Evolutionary conservation across 2,329 filamentous ascomycete species (phyloP), one percentile per base, ranked within the genome.

Genomic region (Daldinia eschscholtzii): DNA sequence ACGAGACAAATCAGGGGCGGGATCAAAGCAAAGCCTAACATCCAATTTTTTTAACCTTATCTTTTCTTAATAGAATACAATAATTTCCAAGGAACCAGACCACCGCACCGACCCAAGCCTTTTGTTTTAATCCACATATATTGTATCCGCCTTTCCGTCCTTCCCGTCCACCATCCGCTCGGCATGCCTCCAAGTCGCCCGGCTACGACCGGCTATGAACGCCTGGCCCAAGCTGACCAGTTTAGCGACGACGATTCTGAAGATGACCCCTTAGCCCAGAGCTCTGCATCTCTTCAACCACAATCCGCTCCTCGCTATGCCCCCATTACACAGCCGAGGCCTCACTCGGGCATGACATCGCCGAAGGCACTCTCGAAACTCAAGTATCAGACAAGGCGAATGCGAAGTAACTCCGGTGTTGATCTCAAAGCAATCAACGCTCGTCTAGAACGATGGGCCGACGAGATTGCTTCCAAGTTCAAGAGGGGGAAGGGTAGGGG

Each of bases 381-480:
- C 76, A 75, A 82, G 85, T 70, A 72, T 42, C 85, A 88, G 58
- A 81, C 84, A 68, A 86, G 90, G 71, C 75, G 76, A 23, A 70
- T 66, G 50, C 71, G 78, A 58, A 92, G 93, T 78, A 96, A 94
- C 75, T 93, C 93, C 20, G 95, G 94, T 2, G 95, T 99, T 18
- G 96, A 99, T 77, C 92, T 99, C 78, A 98, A 98, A 80, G 96
- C 96, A 67, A 98, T 99, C 81, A 99, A 99, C 80, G 94, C 95
- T 66, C 88, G 96, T 26, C 84, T 99, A 28, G 96, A 99, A 82
- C 88, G 93, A 78, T 99, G 96, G 96, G 96, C 96, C 15, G 96
- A 98, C 75, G 96, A 99, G 82, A 98, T 99, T 76, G 94, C 96
- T 33, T 92, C 93, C 74, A 96, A 97, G 76, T 98, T 99, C 87